Percentiles rank a stretch among this genome's conserved stretches.
Evolutionary conservation across 163 green algal species (phyloP).

Genomic region (Prototheca wickerhamii): DNA sequence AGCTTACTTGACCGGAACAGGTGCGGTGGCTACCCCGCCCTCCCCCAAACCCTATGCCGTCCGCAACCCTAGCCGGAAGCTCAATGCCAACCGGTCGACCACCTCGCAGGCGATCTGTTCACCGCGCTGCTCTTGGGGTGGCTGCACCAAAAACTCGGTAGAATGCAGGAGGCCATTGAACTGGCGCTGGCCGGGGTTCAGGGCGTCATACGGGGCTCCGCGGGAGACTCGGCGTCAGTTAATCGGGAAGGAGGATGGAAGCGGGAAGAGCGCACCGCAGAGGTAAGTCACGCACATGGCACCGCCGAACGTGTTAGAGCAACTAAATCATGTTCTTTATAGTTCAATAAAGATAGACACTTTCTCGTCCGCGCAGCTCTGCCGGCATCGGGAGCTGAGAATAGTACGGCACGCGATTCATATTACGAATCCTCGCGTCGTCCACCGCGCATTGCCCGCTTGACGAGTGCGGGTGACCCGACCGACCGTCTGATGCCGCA

Average conservation of each 20-base stretch:
- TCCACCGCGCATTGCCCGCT: background rate
- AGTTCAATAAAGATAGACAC: too few species aligned
- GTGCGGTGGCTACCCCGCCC: slow-evolving; percentile 11
- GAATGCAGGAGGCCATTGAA: slow-evolving; percentile 55
- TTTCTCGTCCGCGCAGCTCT: too few species aligned
- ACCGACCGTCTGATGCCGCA: too few species aligned
- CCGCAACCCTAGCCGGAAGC: background rate
- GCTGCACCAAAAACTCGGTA: slow-evolving; percentile 40
- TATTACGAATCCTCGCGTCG: slow-evolving; percentile 35
- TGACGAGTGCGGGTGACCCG: too few species aligned
- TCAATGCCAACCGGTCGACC: background rate
- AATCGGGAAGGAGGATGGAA: background rate
- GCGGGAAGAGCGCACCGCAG: slow-evolving; percentile 25
- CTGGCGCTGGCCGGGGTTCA: slow-evolving; percentile 56
- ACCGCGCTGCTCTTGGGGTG: slow-evolving; percentile 63
- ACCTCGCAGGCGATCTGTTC: slow-evolving; percentile 57
- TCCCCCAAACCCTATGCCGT: background rate
- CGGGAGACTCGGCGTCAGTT: slow-evolving; percentile 14
- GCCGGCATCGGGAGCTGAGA: slow-evolving; percentile 52
- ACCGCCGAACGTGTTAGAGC: background rate
- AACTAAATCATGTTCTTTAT: too few species aligned
- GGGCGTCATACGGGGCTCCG: slow-evolving; percentile 52
- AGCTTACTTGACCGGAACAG: slow-evolving; percentile 75
- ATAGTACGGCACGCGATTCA: slow-evolving; percentile 55
- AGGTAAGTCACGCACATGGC: slow-evolving; percentile 23